Evolutionary conservation across 228 moss, liverwort and hornwort species (phyloP).

Genomic region (Sphagnum magellanicum): DNA sequence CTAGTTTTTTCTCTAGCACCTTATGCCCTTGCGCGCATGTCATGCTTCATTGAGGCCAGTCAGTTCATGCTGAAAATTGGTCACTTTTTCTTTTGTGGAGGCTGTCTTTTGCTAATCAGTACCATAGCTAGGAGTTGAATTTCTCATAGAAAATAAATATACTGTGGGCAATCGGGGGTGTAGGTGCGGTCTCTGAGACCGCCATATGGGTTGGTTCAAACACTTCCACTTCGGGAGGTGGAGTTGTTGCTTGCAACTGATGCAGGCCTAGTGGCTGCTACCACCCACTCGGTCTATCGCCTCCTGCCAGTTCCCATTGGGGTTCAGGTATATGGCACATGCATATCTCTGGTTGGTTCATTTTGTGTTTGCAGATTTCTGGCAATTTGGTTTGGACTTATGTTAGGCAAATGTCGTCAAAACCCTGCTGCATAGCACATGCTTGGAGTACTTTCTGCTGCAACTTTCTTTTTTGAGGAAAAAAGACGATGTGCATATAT

Average conservation of each 20-base stretch:
- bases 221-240: conserved; percentile 70
- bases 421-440: neutral
- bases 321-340: conserved; percentile 48
- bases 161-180: neutral
- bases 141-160: neutral
- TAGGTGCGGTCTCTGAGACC: conserved; percentile 83
- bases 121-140: neutral
- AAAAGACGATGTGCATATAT: neutral
- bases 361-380: no score
- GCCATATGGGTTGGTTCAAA: conserved; percentile 93
- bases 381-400: no score
- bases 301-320: conserved; percentile 79
- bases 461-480: neutral
- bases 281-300: conserved; percentile 64
- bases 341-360: no score
- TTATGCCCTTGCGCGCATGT: conserved; percentile 83
- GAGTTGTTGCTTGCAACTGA: conserved; percentile 68
- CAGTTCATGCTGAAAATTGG: no score
- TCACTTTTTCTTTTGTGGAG: no score
- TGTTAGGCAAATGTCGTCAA: neutral
- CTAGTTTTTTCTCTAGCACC: conserved; percentile 13
- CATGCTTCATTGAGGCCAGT: conserved; percentile 74
- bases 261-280: conserved; percentile 77
- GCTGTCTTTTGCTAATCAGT: no score
- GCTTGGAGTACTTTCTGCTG: neutral